Evolutionary conservation across 306 rosid genomes (phyloP).

Genomic region (Dryas drummondii): DNA sequence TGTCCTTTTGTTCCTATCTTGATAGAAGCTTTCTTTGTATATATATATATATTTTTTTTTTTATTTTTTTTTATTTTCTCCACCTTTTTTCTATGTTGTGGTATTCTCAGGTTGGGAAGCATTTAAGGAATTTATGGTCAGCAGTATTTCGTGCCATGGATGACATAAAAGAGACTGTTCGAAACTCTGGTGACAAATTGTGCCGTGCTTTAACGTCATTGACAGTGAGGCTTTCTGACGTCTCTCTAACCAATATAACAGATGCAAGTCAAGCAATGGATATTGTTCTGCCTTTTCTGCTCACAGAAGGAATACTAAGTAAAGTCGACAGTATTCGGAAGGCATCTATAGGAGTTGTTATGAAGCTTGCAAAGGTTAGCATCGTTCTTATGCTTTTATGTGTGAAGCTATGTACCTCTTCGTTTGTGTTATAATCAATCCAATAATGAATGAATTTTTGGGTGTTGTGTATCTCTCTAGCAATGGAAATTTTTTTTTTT

Average conservation of each 20-base stretch:
- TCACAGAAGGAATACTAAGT: slow-evolving; percentile 86
- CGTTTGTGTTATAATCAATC: background rate
- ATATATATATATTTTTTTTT: background rate
- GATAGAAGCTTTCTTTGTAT: background rate
- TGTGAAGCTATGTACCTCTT: slow-evolving; percentile 4
- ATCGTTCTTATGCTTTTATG: slow-evolving; percentile 6
- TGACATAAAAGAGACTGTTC: slow-evolving; percentile 93
- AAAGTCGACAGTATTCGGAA: slow-evolving; percentile 86
- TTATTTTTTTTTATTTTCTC: background rate
- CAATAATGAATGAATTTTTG: background rate
- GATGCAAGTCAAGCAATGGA: slow-evolving; percentile 87
- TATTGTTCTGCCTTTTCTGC: slow-evolving; percentile 84
- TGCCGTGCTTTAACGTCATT: slow-evolving; percentile 73
- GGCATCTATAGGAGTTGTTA: slow-evolving; percentile 84
- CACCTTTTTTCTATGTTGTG: background rate
- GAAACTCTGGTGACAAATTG: slow-evolving; percentile 83
- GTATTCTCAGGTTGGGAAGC: slow-evolving; percentile 63
- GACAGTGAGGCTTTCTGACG: slow-evolving; percentile 87
- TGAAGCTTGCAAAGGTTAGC: slow-evolving; percentile 94
- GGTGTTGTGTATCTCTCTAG: background rate
- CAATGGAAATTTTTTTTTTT: slow-evolving; percentile 1
- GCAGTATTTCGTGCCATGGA: slow-evolving; percentile 95
- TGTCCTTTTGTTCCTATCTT: background rate
- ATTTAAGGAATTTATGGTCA: slow-evolving; percentile 76
- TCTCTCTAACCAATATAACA: slow-evolving; percentile 65